Evolutionary conservation across 768 basidiomycete genomes (phyloP).

Genomic region (Boletus insuetus): DNA sequence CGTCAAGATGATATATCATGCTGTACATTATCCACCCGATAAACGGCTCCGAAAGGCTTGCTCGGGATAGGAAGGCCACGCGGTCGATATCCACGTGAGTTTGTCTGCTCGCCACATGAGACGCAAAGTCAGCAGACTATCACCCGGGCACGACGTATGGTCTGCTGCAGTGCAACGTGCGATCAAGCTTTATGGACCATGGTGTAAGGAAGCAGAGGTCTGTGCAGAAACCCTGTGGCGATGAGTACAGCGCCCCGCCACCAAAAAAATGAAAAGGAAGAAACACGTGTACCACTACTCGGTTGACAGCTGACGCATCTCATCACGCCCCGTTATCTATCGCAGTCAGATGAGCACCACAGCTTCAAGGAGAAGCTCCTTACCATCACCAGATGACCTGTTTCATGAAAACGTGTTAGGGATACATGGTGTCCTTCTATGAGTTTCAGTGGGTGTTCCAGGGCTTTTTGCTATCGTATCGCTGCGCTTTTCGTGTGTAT

Average conservation of each 20-base stretch:
- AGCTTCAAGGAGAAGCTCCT: not conserved
- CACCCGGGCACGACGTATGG: no score
- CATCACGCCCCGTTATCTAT: not conserved
- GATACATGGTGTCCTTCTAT: conserved; percentile 11
- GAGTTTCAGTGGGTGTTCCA: not conserved
- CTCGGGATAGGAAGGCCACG: not conserved
- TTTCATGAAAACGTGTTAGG: conserved; percentile 12
- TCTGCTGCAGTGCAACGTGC: no score
- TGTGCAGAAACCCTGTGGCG: no score
- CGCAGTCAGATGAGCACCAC: conserved; percentile 9
- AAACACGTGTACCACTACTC: no score
- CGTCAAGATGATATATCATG: not conserved
- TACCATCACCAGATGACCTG: conserved; percentile 5
- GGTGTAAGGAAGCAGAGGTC: no score
- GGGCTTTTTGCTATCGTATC: not conserved
- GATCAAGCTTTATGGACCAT: no score
- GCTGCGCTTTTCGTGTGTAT: not conserved
- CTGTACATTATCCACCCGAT: not conserved
- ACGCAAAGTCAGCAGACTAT: no score
- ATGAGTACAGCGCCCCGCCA: no score
- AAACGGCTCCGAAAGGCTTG: not conserved
- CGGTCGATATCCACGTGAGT: not conserved
- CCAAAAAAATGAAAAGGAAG: no score
- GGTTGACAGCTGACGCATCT: not conserved
- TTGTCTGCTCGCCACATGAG: no score